phyloP scores from a whole-genome alignment of 2,329 filamentous ascomycete species.

The Meredithiella fracta region DNA sequence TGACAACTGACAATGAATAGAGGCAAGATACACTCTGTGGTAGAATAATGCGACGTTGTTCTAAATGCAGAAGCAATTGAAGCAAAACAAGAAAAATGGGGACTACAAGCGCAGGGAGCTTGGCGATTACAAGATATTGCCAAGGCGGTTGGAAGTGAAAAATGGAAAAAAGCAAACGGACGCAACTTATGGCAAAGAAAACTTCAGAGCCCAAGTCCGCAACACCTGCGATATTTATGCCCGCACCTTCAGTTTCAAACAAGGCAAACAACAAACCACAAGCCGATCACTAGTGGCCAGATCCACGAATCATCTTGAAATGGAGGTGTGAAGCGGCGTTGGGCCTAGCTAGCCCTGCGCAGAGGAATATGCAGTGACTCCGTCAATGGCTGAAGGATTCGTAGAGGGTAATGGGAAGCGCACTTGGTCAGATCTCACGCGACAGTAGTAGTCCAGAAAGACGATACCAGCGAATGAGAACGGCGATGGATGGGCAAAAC shows the following conservation, averaged over 20 bases:
- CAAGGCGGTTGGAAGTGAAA: background rate
- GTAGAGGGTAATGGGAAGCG: constrained; percentile 4
- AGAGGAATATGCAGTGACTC: background rate
- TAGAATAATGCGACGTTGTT: background rate
- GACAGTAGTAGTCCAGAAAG: background rate
- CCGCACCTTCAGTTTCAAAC: constrained; percentile 4
- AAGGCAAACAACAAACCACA: background rate
- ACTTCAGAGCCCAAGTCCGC: background rate
- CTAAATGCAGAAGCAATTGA: constrained; percentile 1
- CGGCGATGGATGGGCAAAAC: background rate
- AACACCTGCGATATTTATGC: constrained; percentile 9
- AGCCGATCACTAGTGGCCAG: constrained; percentile 1
- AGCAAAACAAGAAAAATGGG: background rate
- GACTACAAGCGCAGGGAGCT: background rate
- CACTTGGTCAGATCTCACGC: background rate
- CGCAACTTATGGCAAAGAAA: background rate
- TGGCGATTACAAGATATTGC: background rate
- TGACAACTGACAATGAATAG: background rate
- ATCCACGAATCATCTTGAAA: background rate
- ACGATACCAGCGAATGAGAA: background rate
- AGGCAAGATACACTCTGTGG: background rate
- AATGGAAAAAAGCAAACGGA: background rate
- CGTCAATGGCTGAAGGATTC: background rate
- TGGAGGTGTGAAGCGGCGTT: constrained; percentile 1
- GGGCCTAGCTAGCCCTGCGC: background rate